Percentiles rank a stretch among this genome's conserved stretches.
Evolutionary conservation across 495 filamentous ascomycete genomes (phyloP).

Genomic region (Echria macrotheca): DNA sequence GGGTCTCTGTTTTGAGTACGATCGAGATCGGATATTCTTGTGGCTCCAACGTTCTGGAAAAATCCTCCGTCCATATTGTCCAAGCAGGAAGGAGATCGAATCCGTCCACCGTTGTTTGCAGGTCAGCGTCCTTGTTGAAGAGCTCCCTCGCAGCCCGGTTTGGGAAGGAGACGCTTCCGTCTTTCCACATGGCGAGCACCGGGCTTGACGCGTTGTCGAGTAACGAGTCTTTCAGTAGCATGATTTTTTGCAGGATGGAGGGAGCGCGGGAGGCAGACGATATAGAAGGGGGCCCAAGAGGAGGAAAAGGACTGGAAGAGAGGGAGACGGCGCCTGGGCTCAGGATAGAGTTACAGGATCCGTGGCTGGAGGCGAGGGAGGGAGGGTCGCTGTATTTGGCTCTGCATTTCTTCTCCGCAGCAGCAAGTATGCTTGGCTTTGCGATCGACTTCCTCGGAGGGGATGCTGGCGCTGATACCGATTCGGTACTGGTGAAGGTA

Average conservation of each 20-base stretch:
- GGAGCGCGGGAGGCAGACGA: constrained; percentile 45
- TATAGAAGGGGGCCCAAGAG: constrained; percentile 51
- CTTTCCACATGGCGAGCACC: constrained; percentile 67
- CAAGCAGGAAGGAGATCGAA: constrained; percentile 50
- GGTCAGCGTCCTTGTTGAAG: constrained; percentile 37
- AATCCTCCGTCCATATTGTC: constrained; percentile 56
- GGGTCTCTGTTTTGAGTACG: constrained; percentile 49
- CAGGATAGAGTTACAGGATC: constrained; percentile 29
- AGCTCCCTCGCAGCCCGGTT: constrained; percentile 57
- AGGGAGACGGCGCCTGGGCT: constrained; percentile 38
- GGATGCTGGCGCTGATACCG: constrained; percentile 15
- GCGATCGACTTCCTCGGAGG: constrained; percentile 23
- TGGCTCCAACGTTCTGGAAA: constrained; percentile 46
- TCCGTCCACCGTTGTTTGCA: constrained; percentile 38
- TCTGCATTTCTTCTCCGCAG: constrained; percentile 30
- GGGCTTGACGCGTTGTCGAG: constrained; percentile 62
- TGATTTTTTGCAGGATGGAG: constrained; percentile 58
- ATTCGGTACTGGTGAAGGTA: constrained; percentile 54
- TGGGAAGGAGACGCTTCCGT: constrained; percentile 57
- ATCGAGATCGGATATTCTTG: constrained; percentile 58
- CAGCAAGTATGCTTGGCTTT: constrained; percentile 28
- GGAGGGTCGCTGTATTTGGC: constrained; percentile 34
- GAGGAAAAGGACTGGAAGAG: constrained; percentile 50
- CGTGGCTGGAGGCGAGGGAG: constrained; percentile 38
- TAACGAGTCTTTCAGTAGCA: constrained; percentile 64